Evolutionary conservation across 768 basidiomycete species (phyloP).

Genomic region (Lentinus brumalis): DNA sequence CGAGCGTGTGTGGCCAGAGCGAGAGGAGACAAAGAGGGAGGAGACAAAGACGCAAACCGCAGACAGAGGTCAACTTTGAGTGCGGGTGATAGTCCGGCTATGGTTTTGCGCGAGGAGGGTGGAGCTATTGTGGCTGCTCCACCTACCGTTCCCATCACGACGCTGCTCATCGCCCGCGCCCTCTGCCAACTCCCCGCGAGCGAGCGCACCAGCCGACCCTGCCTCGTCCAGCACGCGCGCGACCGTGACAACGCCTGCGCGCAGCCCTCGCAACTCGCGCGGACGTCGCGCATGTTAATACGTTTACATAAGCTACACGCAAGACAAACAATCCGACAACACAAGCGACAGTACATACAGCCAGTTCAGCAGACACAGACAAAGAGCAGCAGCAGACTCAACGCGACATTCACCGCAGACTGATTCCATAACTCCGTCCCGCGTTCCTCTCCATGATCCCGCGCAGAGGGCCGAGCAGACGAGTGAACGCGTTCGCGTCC

Average conservation of each 20-base stretch:
- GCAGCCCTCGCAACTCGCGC: too few species aligned
- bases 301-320: slow-evolving; percentile 18
- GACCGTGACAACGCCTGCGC: too few species aligned
- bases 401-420: slow-evolving; percentile 3
- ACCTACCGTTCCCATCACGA: slow-evolving; percentile 14
- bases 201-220: background rate
- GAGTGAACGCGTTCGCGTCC: slow-evolving; percentile 91
- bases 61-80: background rate
- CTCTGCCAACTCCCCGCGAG: too few species aligned
- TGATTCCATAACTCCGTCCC: slow-evolving; percentile 63
- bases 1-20: slow-evolving; percentile 3
- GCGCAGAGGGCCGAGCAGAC: slow-evolving; percentile 87
- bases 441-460: slow-evolving; percentile 92
- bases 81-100: slow-evolving; percentile 8
- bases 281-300: background rate
- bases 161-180: background rate
- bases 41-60: background rate
- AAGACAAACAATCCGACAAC: background rate
- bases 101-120: background rate
- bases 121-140: slow-evolving; percentile 10
- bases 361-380: background rate
- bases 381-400: background rate
- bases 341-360: background rate
- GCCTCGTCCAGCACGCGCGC: background rate
- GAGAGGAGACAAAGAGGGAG: background rate